phyloP scores from a whole-genome alignment of 139 green algal genomes.

The Ulvella scutata region DNA sequence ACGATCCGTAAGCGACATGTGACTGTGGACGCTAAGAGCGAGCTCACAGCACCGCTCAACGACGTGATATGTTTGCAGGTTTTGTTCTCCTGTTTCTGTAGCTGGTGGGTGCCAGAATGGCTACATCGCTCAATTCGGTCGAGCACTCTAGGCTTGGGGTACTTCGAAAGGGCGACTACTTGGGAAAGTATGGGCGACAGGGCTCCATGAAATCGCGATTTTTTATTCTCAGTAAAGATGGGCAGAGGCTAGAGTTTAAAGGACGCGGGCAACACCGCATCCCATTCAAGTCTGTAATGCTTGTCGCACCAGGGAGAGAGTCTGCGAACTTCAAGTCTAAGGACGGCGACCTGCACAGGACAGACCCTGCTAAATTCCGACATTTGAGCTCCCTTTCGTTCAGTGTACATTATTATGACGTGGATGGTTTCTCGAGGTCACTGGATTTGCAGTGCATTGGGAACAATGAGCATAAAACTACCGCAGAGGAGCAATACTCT shows the following conservation, averaged over 20 bases:
- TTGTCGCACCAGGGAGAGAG: background rate
- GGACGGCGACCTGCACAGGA: background rate
- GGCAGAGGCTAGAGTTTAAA: background rate
- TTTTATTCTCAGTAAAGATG: background rate
- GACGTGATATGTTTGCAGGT: background rate
- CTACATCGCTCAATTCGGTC: background rate
- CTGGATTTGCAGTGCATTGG: background rate
- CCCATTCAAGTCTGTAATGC: background rate
- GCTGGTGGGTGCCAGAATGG: too few species aligned
- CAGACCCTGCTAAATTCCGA: background rate
- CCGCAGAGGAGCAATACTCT: background rate
- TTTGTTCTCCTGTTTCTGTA: too few species aligned
- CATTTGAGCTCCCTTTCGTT: background rate
- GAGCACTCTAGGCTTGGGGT: background rate
- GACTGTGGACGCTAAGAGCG: background rate
- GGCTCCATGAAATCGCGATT: background rate
- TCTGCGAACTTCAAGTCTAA: slow-evolving; percentile 1
- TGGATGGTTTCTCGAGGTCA: background rate
- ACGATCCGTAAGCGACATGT: background rate
- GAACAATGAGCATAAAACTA: background rate
- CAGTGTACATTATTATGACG: background rate
- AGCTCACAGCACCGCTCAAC: background rate
- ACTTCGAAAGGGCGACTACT: background rate
- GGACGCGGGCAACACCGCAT: background rate
- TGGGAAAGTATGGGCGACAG: background rate